phyloP scores from a whole-genome alignment of 2,329 filamentous ascomycete species.

The Botrytis galanthina region DNA sequence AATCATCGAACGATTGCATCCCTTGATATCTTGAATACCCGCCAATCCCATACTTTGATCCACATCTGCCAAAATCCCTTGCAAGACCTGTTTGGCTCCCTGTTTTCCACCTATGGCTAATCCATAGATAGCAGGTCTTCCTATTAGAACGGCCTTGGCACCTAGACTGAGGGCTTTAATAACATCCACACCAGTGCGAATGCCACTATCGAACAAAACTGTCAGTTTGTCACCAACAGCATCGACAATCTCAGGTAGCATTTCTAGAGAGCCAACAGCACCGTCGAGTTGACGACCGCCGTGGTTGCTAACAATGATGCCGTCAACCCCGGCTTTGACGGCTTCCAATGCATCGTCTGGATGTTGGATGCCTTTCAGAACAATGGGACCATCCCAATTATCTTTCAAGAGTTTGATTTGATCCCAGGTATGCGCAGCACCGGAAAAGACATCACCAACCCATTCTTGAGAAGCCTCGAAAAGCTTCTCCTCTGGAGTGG shows the following conservation, averaged over 20 bases:
- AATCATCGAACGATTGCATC: conserved; percentile 31
- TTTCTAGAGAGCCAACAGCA: conserved; percentile 52
- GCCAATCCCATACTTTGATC: conserved; percentile 56
- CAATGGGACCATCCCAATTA: conserved; percentile 63
- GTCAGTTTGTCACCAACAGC: conserved; percentile 59
- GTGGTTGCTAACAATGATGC: conserved; percentile 58
- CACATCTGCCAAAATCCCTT: conserved; percentile 50
- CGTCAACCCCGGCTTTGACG: conserved; percentile 46
- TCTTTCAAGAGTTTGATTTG: conserved; percentile 57
- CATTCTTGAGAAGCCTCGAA: conserved; percentile 52
- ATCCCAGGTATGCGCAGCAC: conserved; percentile 57
- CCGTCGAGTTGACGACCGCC: conserved; percentile 57
- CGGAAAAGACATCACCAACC: conserved; percentile 52
- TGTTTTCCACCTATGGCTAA: conserved; percentile 51
- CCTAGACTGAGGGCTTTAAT: conserved; percentile 56
- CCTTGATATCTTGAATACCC: conserved; percentile 44
- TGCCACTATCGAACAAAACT: conserved; percentile 60
- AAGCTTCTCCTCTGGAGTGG: conserved; percentile 45
- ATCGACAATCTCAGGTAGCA: conserved; percentile 59
- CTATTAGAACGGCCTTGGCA: conserved; percentile 56
- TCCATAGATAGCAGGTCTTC: conserved; percentile 57
- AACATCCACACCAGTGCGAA: conserved; percentile 54
- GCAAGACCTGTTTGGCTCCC: conserved; percentile 52
- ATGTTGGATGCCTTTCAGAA: conserved; percentile 57
- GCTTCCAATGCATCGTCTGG: conserved; percentile 50